Base-by-base conservation (phyloP, 345 rosid species). In the Linum usitatissimum region DNA sequence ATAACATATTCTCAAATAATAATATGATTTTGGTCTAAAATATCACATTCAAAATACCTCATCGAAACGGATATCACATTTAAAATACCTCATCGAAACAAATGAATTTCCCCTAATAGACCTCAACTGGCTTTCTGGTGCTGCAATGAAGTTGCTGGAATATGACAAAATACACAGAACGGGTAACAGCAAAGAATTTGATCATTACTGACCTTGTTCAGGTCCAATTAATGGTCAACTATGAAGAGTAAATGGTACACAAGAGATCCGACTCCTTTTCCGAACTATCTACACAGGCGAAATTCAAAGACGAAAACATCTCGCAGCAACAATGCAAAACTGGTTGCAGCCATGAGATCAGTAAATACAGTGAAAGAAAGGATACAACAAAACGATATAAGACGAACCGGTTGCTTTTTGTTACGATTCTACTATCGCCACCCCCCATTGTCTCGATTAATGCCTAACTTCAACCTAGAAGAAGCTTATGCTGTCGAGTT, bases 401-500 rank as follows among this genome's bases (percentile, higher is more conserved):
- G 13, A 45, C 10, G 51, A 45, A 15, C 51, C 17, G 51, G 13
- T 15, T 45, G 51, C 15, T 10, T 45, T 23, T 2, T 45, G 51
- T 17, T 45, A 15, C 3, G 51, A 12, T 45, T 45, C 51, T 9
- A 45, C 51, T 9, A 45, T 45, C 51, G 17, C 51, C 51, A 0
- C 51, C 48, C 48, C 51, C 14, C 51, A 13, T 45, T 45, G 38
- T 45, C 51, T 15, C 14, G 51, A 45, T 45, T 10, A 7, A 12
- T 6, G 51, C 51, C 38, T 34, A 34, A 45, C 14, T 45, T 45
- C 17, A 45, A 10, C 51, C 17, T 23, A 2, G 28, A 56, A 28
- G 30, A 12, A 23, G 31, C 21, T 30, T 72, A 83, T 59, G 56
- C 59, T 36, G 21, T 65, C 55, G 84, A 61, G 51, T 84, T 59